phyloP scores from a whole-genome alignment of 2,329 filamentous ascomycete genomes.

The Pyrenochaeta sp. region DNA sequence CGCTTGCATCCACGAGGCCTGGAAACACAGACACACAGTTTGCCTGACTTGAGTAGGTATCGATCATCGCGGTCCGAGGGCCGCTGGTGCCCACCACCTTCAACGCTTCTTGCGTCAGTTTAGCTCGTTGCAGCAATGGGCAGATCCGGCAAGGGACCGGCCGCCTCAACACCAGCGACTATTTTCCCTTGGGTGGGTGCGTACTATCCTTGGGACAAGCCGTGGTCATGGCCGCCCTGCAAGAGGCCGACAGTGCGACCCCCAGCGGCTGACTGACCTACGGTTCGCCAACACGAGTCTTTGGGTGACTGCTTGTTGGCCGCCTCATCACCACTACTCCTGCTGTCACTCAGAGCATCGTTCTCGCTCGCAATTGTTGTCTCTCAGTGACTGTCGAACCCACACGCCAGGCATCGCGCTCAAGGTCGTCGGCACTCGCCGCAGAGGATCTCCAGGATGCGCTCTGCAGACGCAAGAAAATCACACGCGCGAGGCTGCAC shows the following conservation, averaged over 20 bases:
- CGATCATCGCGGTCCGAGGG: constrained; percentile 19
- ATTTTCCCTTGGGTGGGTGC: neutral
- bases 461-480: constrained; percentile 17
- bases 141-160: constrained; percentile 1
- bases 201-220: neutral
- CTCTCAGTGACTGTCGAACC: neutral
- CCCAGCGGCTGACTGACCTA: constrained; percentile 7
- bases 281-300: constrained; percentile 4
- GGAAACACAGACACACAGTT: constrained; percentile 24
- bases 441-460: constrained; percentile 4
- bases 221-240: neutral
- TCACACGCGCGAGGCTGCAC: constrained; percentile 17
- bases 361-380: neutral
- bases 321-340: constrained; percentile 1
- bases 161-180: constrained; percentile 1
- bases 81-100: neutral
- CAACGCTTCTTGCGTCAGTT: constrained; percentile 13
- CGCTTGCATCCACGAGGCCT: constrained; percentile 25
- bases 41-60: constrained; percentile 19
- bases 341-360: constrained; percentile 10
- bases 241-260: constrained; percentile 5
- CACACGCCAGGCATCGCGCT: neutral
- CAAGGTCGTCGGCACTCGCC: neutral
- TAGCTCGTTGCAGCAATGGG: neutral
- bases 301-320: neutral